Base-by-base conservation (phyloP, 306 rosid genomes). In the Pueraria montana region DNA sequence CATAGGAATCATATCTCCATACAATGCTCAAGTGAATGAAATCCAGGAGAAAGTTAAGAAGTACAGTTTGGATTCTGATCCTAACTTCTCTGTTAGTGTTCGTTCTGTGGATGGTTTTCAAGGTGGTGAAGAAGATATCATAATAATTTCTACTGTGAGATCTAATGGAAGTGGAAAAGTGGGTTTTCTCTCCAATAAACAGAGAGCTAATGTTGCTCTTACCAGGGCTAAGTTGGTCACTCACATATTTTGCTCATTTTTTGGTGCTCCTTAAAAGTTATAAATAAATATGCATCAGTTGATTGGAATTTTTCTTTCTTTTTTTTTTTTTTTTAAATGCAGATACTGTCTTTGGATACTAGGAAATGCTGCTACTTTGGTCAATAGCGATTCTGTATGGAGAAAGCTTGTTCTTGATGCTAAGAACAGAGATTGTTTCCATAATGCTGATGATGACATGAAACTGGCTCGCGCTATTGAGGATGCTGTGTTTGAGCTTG, bases 361-460 rank as follows among this genome's bases (percentile, higher is more conserved):
- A 0, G 34, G 42, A n/a, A 64, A 61, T 61, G 65, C 34, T 4
- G 1, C 71, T 23, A 91, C 94, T n/a, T 74, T 90, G 11, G n/a
- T 14, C 8, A 34, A 38, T 1, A 81, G 88, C 13, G 11, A 27
- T 34, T 81, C 87, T 36, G 74, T 90, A 16, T 89, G 92, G 91
- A 78, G 27, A 72, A 86, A 84, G 5, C 42, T 88, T 3, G 83
- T 88, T 13, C 65, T 64, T 38, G 84, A 88, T 85, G 90, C 94
- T 12, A 82, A 70, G 87, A 46, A 10, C 13, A 87, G 90, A 3
- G 16, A 23, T 3, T 87, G 94, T 67, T 87, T 85, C 45, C 71
- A 89, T 42, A 78, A 81, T 66, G 90, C 87, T 18, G 61, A 46
- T 11, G 89, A 84, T 56, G 89, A 89, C 79, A 73, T 65, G 77